Evolutionary conservation across 176 grass and related monocot genomes (phyloP), one percentile per base, ranked within the genome.

Genomic region (Hordeum marinum): DNA sequence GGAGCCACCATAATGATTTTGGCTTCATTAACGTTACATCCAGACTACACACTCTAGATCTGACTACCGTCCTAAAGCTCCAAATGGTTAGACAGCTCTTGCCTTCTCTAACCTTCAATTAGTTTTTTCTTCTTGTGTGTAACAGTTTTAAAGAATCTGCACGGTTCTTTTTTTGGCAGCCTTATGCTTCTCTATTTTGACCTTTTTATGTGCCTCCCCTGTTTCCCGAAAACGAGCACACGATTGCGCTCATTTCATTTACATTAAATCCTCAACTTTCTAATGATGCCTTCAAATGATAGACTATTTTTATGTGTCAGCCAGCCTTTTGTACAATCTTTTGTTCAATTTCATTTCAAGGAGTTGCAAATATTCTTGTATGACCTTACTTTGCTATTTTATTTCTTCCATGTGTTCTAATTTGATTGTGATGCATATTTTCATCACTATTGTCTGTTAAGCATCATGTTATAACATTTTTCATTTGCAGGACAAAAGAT

Each of bases 111-210:
- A 83, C 13, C 69, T 84, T 95, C 93, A 24, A 88, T 23, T 63
- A 91, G 34, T 25, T 52, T 79, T 80, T 82, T 95, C 52, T 91
- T 86, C 81, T 93, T 90, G 77, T 91, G 79, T 27, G 76, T 81
- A 91, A 89, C 8, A 26, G n/a, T 58, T 88, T 94, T 71, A 91
- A 86, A 46, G 80, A 76, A 79, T 90, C 85, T 67, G 87, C 90
- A 82, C 25, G 66, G 78, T 85, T 82, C 90, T 94, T 98, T 78
- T 94, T 82, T 27, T 91, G 24, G 59, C 69, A 68, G 79, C 61
- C 81, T 92, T 92, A 52, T 88, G 84, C 87, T 97, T 97, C 88
- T 94, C 88, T 65, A 29, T 79, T 89, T 94, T 88, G 77, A 42
- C 82, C 37, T 42, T 91, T 81, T 86, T 93, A 80, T 72, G 48